Base-by-base conservation (phyloP, 1,139 yeast genomes). In the Debaryomyces nepalensis region DNA sequence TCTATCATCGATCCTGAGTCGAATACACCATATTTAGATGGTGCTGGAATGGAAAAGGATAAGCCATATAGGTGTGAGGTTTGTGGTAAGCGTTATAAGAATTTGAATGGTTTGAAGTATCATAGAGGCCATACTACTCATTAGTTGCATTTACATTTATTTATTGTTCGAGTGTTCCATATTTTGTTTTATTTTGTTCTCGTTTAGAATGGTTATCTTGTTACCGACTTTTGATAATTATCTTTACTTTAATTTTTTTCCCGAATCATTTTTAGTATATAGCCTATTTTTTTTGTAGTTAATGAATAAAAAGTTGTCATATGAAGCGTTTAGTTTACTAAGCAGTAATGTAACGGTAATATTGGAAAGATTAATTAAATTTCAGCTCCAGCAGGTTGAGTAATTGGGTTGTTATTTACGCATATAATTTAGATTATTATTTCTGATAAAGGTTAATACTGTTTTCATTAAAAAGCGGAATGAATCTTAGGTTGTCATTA, bases 21-120 rank as follows among this genome's bases (percentile, higher is more conserved):
- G 33, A 89, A 89, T 59, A 81, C 90, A 41, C 96, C 97, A 6
- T 88, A 88, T 61, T 87, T 91, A 37, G 97, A 91, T 62, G 96
- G 96, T 5, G 82, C 85, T 52, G 96, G 93, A 27, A 81, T 90
- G 79, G 99, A 93, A 64, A 90, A 89, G 72, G 99, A 93, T 70
- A 95, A 95, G 69, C 99, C 99, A 26, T 93, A 93, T 64, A 79
- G 97, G 58, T 93, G 99, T 68, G 98, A 93, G 65, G 97, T 93
- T 36, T 93, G 99, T 68, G 98, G 98, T 43, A 95, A 93, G 69
- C 75, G 99, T 45, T 93, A 93, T 70, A 93, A 95, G 76, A 93
- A 93, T 62, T 75, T 93, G 58, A 93, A 93, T 64, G 99, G 99
- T 26, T 77, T 93, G 64, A 93, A 93, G 68, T 93, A 93, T 64